Conservation (phyloP, 345 rosid species). For the Pseudoturritis turrita region DNA sequence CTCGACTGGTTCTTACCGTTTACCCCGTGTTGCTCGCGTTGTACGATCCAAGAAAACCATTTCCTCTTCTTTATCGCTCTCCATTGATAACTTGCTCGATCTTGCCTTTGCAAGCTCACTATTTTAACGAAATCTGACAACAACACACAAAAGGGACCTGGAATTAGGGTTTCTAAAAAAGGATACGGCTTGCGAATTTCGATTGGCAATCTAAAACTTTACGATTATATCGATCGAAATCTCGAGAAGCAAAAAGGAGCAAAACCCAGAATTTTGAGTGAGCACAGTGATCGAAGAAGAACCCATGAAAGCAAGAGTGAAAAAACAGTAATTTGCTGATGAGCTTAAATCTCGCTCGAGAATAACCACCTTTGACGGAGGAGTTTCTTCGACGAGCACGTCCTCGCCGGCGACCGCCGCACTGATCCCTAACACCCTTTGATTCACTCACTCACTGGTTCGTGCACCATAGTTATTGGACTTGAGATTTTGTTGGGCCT, state of each 20-base stretch:
- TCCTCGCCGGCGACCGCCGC: constrained; percentile 26
- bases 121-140: constrained; percentile 7
- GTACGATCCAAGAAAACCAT: constrained; percentile 61
- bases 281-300: constrained; percentile 1
- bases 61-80: constrained; percentile 45
- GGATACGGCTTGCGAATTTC: neutral
- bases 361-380: neutral
- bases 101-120: constrained; percentile 11
- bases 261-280: neutral
- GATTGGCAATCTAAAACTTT: neutral
- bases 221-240: neutral
- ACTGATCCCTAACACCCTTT: neutral
- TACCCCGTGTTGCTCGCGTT: constrained; percentile 72
- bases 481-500: constrained; percentile 19
- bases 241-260: neutral
- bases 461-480: neutral
- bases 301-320: neutral
- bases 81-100: constrained; percentile 33
- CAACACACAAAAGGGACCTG: neutral
- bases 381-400: constrained; percentile 1
- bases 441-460: neutral
- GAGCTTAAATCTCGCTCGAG: neutral
- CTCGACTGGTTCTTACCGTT: constrained; percentile 42
- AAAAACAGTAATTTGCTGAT: neutral
- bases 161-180: neutral